These are phyloP conservation scores for Neoscytalidium dimidiatum DNA, from an alignment of 2,329 filamentous ascomycete genomes.

Conservation along the genomic window DNA sequence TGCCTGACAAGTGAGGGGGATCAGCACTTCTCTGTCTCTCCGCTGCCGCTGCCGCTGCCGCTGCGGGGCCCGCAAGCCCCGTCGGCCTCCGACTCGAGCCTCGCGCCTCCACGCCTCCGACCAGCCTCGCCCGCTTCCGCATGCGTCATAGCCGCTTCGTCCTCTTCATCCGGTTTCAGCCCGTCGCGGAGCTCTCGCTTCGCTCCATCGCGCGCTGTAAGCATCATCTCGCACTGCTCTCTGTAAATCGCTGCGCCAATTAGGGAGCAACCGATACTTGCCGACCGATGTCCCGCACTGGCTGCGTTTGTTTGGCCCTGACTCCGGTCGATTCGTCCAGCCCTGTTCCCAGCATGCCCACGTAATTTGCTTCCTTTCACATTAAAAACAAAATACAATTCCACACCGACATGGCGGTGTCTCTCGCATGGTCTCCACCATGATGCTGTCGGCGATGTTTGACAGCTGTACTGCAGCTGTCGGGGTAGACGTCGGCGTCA, in stretches of 20 bases:
- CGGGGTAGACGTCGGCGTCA: background rate
- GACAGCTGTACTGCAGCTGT: background rate
- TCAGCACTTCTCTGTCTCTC: no score
- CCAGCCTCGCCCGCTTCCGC: background rate
- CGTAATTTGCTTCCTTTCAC: no score
- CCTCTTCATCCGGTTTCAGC: background rate
- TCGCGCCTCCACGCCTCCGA: background rate
- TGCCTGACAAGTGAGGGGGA: conserved; percentile 14
- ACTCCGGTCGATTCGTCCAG: no score
- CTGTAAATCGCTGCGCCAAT: no score
- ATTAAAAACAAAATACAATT: no score
- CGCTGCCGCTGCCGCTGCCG: no score
- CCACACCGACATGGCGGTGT: no score
- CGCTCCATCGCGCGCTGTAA: background rate
- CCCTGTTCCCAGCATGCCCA: no score
- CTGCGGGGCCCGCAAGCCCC: background rate
- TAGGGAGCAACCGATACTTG: background rate
- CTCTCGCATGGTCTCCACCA: background rate
- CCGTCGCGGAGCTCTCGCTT: background rate
- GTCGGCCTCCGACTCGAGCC: no score
- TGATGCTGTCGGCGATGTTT: background rate
- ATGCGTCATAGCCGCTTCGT: background rate
- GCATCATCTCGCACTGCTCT: background rate
- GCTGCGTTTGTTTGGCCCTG: background rate
- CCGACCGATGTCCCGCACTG: background rate